Evolutionary conservation across 2,329 filamentous ascomycete species (phyloP), one percentile per base, ranked within the genome.

Genomic region (Pseudogymnoascus sp.): DNA sequence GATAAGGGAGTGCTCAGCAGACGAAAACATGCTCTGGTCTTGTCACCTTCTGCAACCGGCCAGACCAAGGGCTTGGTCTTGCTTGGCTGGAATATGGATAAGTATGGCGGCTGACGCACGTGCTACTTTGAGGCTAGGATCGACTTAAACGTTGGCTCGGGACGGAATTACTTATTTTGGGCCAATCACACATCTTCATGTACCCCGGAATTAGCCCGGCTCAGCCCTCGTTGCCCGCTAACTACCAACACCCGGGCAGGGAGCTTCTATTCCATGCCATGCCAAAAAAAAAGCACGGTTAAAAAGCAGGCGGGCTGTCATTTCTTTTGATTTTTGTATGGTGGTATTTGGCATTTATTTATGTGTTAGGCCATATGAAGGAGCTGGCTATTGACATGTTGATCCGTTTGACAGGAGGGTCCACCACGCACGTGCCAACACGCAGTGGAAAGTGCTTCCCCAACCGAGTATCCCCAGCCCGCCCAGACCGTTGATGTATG

Each of bases 21-120:
- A 33, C 47, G 11, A 20, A 12, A 33, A 18, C 28, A n/a, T 53
- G 28, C 28, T 33, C 15, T 14, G n/a, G 28, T 53, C 47, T 53
- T 53, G 47, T 53, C 47, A 53, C 47, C 47, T 53, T 53, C 47
- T 53, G 28, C n/a, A 53, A 33, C 5, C 47, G 33, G 47, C 28
- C 47, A 53, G n/a, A 30, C 47, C 47, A 53, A 53, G 47, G 47
- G 47, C 47, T 53, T 53, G 47, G 47, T 33, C 5, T 6, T 30
- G n/a, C 47, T 53, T 53, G 47, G 47, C 47, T 53, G 47, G 28
- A 33, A 12, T 53, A 7, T 7, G 47, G 47, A 53, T 50, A 53
- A 18, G 47, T 18, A n/a, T 53, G 33, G 28, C 47, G 28, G 25
- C n/a, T 18, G 15, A 4, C n/a, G 28, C 47, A 53, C 47, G 47